Percentiles rank a stretch among this genome's conserved stretches.
Conservation (phyloP, 192 early-diverging fungal genomes). For the Backusella morwellensis region DNA sequence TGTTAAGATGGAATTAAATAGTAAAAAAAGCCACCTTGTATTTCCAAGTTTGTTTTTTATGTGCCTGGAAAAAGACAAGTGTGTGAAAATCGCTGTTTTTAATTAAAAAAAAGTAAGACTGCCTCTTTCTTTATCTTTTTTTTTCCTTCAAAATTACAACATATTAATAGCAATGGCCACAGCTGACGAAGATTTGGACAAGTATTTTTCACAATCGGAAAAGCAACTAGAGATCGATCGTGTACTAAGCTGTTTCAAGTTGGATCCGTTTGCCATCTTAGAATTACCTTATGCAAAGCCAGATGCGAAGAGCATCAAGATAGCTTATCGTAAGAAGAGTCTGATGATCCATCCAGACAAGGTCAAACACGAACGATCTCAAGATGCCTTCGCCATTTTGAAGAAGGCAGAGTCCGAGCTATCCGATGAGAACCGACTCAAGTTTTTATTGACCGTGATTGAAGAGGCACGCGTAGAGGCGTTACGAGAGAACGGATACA, state of each 20-base stretch:
- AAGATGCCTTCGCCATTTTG: conserved; percentile 53
- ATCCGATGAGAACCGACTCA: conserved; percentile 40
- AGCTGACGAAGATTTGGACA: conserved; percentile 40
- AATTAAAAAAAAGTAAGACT: neutral
- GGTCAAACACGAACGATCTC: conserved; percentile 48
- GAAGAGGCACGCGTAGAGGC: conserved; percentile 55
- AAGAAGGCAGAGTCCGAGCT: conserved; percentile 62
- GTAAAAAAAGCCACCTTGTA: neutral
- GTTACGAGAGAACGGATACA: conserved; percentile 28
- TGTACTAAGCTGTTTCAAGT: conserved; percentile 48
- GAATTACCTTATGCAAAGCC: conserved; percentile 43
- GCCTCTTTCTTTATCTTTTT: neutral
- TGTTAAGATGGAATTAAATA: neutral
- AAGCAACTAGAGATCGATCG: conserved; percentile 62
- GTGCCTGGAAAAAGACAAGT: neutral
- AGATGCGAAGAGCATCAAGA: conserved; percentile 48
- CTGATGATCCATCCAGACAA: conserved; percentile 65
- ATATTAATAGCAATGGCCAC: neutral
- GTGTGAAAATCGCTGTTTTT: neutral
- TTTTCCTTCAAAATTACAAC: neutral
- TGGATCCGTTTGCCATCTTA: conserved; percentile 57
- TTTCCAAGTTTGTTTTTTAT: neutral
- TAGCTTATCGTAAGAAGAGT: conserved; percentile 59
- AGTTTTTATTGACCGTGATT: conserved; percentile 48
- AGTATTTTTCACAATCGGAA: conserved; percentile 47